phyloP scores from a whole-genome alignment of 2,329 filamentous ascomycete genomes.

The Paecilomyces fulvus region DNA sequence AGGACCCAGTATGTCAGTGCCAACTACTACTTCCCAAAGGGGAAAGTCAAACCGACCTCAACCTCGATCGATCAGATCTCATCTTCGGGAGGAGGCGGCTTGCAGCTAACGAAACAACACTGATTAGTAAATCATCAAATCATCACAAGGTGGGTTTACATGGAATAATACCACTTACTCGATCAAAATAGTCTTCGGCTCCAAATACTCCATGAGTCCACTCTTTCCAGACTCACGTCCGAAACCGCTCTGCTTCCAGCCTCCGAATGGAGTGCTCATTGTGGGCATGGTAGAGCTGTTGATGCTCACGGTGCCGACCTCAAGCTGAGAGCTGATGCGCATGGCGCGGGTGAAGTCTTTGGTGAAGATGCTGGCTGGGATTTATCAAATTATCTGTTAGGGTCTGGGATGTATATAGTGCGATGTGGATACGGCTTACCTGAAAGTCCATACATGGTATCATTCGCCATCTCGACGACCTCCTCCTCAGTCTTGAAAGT shows the following conservation, averaged over 20 bases:
- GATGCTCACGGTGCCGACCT: slow-evolving; percentile 46
- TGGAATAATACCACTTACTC: neutral
- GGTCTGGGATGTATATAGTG: neutral
- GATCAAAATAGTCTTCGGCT: neutral
- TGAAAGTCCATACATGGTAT: slow-evolving; percentile 4
- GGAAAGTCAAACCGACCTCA: neutral
- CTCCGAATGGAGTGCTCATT: neutral
- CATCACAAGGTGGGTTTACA: neutral
- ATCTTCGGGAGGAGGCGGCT: neutral
- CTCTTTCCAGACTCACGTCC: neutral
- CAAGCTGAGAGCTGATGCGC: slow-evolving; percentile 52
- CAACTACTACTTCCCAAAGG: neutral
- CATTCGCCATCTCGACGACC: slow-evolving; percentile 5
- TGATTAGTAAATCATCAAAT: neutral
- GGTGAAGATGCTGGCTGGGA: slow-evolving; percentile 64
- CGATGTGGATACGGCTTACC: neutral
- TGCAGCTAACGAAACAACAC: neutral
- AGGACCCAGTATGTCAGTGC: neutral
- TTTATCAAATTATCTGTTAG: neutral
- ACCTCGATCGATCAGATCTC: neutral
- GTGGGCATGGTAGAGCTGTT: neutral
- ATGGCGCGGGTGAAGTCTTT: slow-evolving; percentile 61
- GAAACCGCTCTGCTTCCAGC: neutral
- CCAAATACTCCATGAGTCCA: neutral
- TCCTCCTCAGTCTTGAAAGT: slow-evolving; percentile 11